Evolutionary conservation across 371 early-diverging fungal species (phyloP), one percentile per base, ranked within the genome.

Genomic region (Capillidium heterosporum): DNA sequence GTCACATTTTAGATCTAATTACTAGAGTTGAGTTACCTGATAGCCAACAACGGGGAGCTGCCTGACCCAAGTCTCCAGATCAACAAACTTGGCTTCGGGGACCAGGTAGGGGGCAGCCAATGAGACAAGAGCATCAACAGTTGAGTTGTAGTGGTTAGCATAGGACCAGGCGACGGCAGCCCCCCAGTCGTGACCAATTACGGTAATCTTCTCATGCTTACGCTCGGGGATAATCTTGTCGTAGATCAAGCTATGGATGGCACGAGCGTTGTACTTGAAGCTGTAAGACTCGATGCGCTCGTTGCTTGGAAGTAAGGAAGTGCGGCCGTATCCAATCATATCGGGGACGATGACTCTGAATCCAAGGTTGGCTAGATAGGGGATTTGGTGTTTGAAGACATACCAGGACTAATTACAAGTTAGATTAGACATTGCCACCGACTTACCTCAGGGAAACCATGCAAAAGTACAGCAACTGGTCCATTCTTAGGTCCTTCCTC

Each of bases 171-270:
- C 11, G 15, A 32, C 3, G 3, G 7, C 11, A 21, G n/a, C 7
- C 29, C 52, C 52, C 52, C 52, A 51, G 23, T 51, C 39, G 28
- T 51, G 52, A 13, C 52, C 52, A n/a, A 51, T 51, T 11, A 51
- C 15, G 4, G 23, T 21, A 3, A 26, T 28, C 23, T 51, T 51
- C 7, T 51, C 52, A 15, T 11, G 15, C 24, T 39, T 23, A 5
- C 11, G 10, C 4, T 27, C 7, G 3, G 21, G 21, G n/a, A 48
- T 11, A 26, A 48, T 8, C 21, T 27, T 3, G 35, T 35, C 35
- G 35, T 7, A 35, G 4, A 35, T 35, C 35, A 35, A 35, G 13
- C 35, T 35, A 3, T 8, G 7, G 11, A 48, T 7, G 10, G 11
- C 27, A 8, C 27, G 7, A 27, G 11, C 21, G 7, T 19, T 27